phyloP scores from a whole-genome alignment of 2,329 filamentous ascomycete species.

The Cytospora piceicola region DNA sequence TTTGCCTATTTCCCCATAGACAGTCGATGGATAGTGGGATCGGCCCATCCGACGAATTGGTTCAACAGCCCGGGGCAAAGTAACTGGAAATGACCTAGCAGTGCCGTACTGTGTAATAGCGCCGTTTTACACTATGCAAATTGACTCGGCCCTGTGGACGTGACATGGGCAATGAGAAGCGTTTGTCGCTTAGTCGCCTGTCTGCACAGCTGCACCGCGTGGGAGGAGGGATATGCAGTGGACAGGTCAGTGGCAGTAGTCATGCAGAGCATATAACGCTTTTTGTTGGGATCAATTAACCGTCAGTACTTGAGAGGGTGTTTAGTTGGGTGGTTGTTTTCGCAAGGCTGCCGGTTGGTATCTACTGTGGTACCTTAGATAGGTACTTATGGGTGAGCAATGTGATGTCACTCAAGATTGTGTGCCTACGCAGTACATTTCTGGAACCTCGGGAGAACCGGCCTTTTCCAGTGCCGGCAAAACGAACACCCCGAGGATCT shows the following conservation, averaged over 20 bases:
- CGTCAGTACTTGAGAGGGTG: neutral
- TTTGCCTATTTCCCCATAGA: constrained; percentile 28
- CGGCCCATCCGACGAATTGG: constrained; percentile 25
- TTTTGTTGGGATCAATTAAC: neutral
- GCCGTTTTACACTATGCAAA: constrained; percentile 2
- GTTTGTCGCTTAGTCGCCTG: too few species aligned
- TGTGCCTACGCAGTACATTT: neutral
- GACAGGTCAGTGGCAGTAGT: neutral
- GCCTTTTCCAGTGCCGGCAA: neutral
- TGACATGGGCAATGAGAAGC: neutral
- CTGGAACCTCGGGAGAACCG: neutral
- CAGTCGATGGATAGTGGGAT: constrained; percentile 23
- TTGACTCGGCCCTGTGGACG: neutral
- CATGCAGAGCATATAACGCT: neutral
- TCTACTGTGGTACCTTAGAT: too few species aligned
- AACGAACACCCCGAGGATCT: neutral
- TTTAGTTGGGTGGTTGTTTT: neutral
- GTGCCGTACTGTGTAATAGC: constrained; percentile 11
- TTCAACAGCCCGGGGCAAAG: constrained; percentile 11
- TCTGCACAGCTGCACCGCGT: neutral
- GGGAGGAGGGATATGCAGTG: neutral
- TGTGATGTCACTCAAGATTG: neutral
- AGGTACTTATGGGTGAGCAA: neutral
- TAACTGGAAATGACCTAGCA: constrained; percentile 17
- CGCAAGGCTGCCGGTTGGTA: neutral